Evolutionary conservation across 1,284 basidiomycete genomes (phyloP).

Genomic region (Rhodotorula mucilaginosa): DNA sequence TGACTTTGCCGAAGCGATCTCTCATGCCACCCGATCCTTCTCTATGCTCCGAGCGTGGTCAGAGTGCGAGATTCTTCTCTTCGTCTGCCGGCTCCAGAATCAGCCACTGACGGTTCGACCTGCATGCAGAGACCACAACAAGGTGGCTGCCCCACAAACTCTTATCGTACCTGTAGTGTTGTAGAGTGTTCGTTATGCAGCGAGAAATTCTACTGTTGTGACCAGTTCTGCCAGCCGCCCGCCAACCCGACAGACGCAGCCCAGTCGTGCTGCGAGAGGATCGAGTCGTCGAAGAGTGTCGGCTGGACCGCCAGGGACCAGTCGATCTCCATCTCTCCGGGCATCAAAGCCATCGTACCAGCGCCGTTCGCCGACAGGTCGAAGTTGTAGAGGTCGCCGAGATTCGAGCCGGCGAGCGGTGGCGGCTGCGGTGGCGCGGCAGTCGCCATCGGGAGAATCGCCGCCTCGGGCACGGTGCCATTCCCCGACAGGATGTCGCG

Average conservation of each 20-base stretch:
- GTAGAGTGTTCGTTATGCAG: too few relatives aligned
- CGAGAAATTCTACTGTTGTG: neutral
- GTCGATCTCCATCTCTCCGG: constrained; percentile 19
- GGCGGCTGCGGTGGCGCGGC: neutral
- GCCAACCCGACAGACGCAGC: constrained; percentile 3
- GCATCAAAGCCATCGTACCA: constrained; percentile 9
- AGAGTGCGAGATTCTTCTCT: neutral
- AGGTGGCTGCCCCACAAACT: constrained; percentile 14
- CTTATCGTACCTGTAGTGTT: constrained; percentile 11
- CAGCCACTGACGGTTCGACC: neutral
- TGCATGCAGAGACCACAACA: constrained; percentile 9
- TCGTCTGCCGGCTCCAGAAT: neutral
- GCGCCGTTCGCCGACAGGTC: neutral
- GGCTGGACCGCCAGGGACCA: constrained; percentile 6
- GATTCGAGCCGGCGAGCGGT: neutral
- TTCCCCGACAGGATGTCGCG: constrained; percentile 4
- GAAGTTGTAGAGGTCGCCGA: neutral
- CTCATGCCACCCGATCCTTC: neutral
- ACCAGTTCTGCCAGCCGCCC: neutral
- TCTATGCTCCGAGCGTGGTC: neutral
- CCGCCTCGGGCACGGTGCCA: neutral
- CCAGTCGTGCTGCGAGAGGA: constrained; percentile 14
- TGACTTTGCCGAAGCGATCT: neutral
- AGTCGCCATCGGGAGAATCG: too few relatives aligned
- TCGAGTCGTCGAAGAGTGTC: constrained; percentile 16